phyloP scores from a whole-genome alignment of 495 filamentous ascomycete genomes.

The Neurospora sp. region DNA sequence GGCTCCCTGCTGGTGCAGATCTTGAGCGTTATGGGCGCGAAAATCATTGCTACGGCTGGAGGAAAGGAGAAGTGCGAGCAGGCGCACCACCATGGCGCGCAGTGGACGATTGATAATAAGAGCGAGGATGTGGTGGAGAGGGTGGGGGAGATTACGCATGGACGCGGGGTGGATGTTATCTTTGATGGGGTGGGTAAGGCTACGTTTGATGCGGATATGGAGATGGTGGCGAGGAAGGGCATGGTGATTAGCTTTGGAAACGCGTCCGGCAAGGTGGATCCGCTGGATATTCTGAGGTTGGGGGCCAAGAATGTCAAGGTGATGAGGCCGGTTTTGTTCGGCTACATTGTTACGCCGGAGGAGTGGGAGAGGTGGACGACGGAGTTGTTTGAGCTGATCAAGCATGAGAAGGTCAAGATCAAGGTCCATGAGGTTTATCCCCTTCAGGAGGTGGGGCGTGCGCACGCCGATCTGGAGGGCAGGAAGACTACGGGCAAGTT shows the following conservation, averaged over 20 bases:
- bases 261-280: slow-evolving; percentile 68
- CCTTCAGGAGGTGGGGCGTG: slow-evolving; percentile 62
- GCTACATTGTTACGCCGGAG: slow-evolving; percentile 65
- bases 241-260: slow-evolving; percentile 83
- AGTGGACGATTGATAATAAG: slow-evolving; percentile 62
- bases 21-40: slow-evolving; percentile 60
- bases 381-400: slow-evolving; percentile 66
- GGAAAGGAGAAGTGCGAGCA: slow-evolving; percentile 61
- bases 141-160: slow-evolving; percentile 61
- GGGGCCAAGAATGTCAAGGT: slow-evolving; percentile 73
- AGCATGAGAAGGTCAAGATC: slow-evolving; percentile 57
- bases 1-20: slow-evolving; percentile 73
- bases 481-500: slow-evolving; percentile 80
- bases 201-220: slow-evolving; percentile 78
- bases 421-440: slow-evolving; percentile 75
- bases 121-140: slow-evolving; percentile 53
- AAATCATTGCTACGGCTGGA: slow-evolving; percentile 74
- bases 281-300: slow-evolving; percentile 58
- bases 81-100: slow-evolving; percentile 58
- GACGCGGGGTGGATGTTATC: slow-evolving; percentile 64
- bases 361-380: slow-evolving; percentile 63
- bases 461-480: slow-evolving; percentile 74
- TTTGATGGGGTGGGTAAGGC: slow-evolving; percentile 85
- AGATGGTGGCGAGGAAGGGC: slow-evolving; percentile 71
- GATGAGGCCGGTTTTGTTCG: slow-evolving; percentile 61